Evolutionary conservation across 148 eudicot species (phyloP).

Genomic region (Gaultheria prostrata): DNA sequence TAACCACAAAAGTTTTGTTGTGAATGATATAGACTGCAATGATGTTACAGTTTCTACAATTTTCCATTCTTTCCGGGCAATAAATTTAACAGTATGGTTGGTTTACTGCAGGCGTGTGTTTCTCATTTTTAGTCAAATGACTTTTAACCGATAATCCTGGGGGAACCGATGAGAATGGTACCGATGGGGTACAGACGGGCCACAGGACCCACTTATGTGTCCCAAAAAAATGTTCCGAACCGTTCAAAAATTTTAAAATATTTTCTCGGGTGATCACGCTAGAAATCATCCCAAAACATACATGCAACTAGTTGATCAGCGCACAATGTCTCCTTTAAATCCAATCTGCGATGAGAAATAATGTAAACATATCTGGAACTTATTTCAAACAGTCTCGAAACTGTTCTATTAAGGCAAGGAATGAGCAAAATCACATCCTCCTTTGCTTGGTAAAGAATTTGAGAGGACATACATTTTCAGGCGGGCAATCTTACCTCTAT

Average conservation of each 20-base stretch:
- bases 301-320: too few relatives aligned
- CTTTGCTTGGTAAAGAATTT: neutral
- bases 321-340: constrained; percentile 75
- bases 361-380: constrained; percentile 30
- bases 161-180: too few relatives aligned
- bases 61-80: neutral
- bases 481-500: constrained; percentile 52
- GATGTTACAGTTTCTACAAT: neutral
- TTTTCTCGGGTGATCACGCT: too few relatives aligned
- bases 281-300: too few relatives aligned
- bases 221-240: too few relatives aligned
- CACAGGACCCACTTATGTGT: too few relatives aligned
- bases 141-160: too few relatives aligned
- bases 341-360: constrained; percentile 70
- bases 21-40: neutral
- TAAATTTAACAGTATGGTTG: neutral
- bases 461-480: neutral
- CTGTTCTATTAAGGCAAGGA: neutral
- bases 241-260: too few relatives aligned
- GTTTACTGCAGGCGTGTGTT: neutral
- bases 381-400: constrained; percentile 42
- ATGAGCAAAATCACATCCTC: neutral
- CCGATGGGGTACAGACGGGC: too few relatives aligned
- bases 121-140: too few relatives aligned
- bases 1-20: neutral